Base-by-base conservation (phyloP, 495 filamentous ascomycete species). In the Usnea hakonensis region DNA sequence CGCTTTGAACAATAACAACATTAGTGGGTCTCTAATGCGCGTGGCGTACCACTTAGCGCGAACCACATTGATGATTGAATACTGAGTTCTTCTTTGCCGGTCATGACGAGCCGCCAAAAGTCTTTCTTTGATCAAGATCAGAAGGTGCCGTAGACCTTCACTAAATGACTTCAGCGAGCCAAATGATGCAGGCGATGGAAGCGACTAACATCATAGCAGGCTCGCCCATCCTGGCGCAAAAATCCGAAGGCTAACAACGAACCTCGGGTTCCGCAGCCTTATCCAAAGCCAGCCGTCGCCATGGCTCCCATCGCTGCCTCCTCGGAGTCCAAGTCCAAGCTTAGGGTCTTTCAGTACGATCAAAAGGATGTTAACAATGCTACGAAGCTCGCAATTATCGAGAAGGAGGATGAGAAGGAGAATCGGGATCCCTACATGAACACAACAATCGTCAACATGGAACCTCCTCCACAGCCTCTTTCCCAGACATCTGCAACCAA, bases 291-390 rank as follows among this genome's bases (percentile, higher is more conserved):
- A 4, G 16, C 37, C 23, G 10, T 37, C 4, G 3, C 17, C 36
- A 30, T 60, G 50, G 32, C 48, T 50, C 62, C 67, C 35, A 67
- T 65, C 26, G 61, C 65, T 43, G 67, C 62, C 17, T 85, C 83
- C 11, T 76, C 78, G 1, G 74, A 81, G 62, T 81, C 83, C 6
- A 82, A 76, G 65, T 76, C 79, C 19, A 87, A 86, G 68, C 71
- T 88, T 56, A 81, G 81, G 65, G 74, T 77, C 26, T 87, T 86
- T 65, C 79, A 80, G 65, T 86, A 79, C 64, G 64, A 71, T 48
- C 66, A 75, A 10, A 70, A 17, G 32, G 32, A 76, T 54, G 66
- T 57, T 33, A 14, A 32, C 28, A 0, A 33, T 48, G 16, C 35
- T 11, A 11, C 37, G 36, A 64, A 69, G 21, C 23, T 53, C 21